Evolutionary conservation across 1,284 basidiomycete genomes (phyloP), one percentile per base, ranked within the genome.

Genomic region (Sphaerobolus stellatus): DNA sequence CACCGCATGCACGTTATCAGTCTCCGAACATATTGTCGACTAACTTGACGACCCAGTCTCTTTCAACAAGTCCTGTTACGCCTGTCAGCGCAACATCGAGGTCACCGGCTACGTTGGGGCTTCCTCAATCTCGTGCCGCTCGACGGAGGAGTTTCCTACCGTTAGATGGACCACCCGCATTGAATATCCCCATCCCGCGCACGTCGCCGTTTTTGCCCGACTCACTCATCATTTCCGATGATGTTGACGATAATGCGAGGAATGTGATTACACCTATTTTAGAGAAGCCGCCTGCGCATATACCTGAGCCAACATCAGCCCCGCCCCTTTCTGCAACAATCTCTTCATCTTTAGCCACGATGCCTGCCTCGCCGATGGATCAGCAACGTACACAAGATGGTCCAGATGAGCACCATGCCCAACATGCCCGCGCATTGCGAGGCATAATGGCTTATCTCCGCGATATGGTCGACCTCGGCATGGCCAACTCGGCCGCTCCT

Each of bases 371-470:
- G 25, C 18, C 18, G 25, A 22, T 24, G 28, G 28, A 43, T 43
- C 18, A 7, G 9, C 18, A 8, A n/a, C 18, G n/a, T 43, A 43
- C 6, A 48, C 87, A 89, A 69, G 84, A 87, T 67, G 88, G 13
- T 7, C 41, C 22, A 90, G 58, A 77, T 83, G 41, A 18, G 30
- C 56, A 48, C 16, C 75, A 82, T 41, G 87, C 90, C 65, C 78
- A 81, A 31, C 89, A 90, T 63, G 81, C 81, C 61, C 79, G 84
- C 44, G 92, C 90, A 24, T 75, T 98, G 48, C 83, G 92, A 56
- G 90, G 90, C 11, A 84, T 99, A 36, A 94, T 98, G 88, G 88
- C 90, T 16, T 98, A 98, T 71, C 80, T 99, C 20, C 87, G 87
- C 64, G 96, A 99, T 66, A 88, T 99, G 80, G 89, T 95, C 65